These are phyloP conservation scores for Guadua angustifolia DNA, from an alignment of 176 grass and related monocot genomes.

Conservation along the genomic window DNA sequence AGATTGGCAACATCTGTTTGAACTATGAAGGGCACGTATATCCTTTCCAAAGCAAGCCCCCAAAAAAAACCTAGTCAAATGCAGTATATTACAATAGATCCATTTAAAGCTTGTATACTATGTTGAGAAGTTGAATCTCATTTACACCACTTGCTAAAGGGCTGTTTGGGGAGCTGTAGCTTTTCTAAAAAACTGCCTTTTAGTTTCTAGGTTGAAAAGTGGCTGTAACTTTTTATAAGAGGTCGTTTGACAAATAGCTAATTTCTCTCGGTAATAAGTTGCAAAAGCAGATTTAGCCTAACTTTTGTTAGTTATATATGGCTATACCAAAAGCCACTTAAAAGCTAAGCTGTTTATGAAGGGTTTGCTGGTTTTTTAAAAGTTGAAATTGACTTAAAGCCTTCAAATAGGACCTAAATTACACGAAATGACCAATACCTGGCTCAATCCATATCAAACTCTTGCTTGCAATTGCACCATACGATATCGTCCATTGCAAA, in stretches of 20 bases:
- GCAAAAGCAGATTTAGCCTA: too few relatives aligned
- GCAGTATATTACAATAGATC: neutral
- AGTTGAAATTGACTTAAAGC: too few relatives aligned
- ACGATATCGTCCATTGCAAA: neutral
- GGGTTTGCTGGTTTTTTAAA: too few relatives aligned
- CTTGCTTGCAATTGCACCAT: neutral
- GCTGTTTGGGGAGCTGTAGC: too few relatives aligned
- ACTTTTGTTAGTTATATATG: too few relatives aligned
- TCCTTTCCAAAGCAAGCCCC: neutral
- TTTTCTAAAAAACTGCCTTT: too few relatives aligned
- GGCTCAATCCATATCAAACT: neutral
- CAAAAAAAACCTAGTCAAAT: neutral
- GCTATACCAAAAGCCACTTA: too few relatives aligned
- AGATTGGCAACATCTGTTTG: neutral
- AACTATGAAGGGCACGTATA: neutral
- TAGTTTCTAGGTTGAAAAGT: too few relatives aligned
- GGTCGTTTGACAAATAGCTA: too few relatives aligned
- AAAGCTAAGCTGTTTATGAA: too few relatives aligned
- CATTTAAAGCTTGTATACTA: neutral
- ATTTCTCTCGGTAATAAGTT: too few relatives aligned
- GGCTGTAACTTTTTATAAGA: too few relatives aligned
- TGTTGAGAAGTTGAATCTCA: neutral
- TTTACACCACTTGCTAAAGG: neutral
- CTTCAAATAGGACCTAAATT: neutral
- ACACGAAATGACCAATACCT: neutral